Conservation (phyloP, 768 basidiomycete genomes). For the Lyophyllum decastes region DNA sequence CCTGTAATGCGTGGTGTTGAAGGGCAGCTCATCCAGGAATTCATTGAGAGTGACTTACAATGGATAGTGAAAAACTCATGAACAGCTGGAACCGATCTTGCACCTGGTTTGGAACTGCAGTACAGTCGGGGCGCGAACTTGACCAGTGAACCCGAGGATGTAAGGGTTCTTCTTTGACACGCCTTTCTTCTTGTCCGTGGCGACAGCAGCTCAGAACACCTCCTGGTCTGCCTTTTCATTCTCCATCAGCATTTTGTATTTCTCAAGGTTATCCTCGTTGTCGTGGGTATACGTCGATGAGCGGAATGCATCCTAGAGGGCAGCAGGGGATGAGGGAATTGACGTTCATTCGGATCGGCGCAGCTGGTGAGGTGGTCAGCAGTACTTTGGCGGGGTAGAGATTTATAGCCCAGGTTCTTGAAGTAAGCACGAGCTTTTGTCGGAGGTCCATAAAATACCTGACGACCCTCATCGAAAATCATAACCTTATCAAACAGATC, state of each 20-base stretch:
- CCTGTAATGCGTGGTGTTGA: slow-evolving; percentile 27
- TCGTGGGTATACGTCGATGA: slow-evolving; percentile 45
- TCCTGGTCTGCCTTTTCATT: slow-evolving; percentile 69
- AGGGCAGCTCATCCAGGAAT: neutral
- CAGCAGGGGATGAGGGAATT: slow-evolving; percentile 69
- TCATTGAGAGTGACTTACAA: slow-evolving; percentile 40
- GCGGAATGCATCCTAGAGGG: slow-evolving; percentile 64
- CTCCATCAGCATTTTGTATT: slow-evolving; percentile 59
- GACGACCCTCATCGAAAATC: slow-evolving; percentile 77
- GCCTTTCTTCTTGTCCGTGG: slow-evolving; percentile 75
- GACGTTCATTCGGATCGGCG: slow-evolving; percentile 85
- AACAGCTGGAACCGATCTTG: slow-evolving; percentile 80
- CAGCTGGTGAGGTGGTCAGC: slow-evolving; percentile 85
- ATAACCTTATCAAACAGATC: slow-evolving; percentile 86
- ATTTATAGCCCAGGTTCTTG: slow-evolving; percentile 66
- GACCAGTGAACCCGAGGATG: slow-evolving; percentile 75
- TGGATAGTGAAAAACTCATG: slow-evolving; percentile 66
- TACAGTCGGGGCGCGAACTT: slow-evolving; percentile 67
- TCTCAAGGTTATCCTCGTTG: slow-evolving; percentile 47
- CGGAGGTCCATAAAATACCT: slow-evolving; percentile 80
- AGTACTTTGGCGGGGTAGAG: slow-evolving; percentile 81
- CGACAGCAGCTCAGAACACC: slow-evolving; percentile 75
- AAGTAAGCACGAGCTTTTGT: slow-evolving; percentile 80
- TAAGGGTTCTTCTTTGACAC: slow-evolving; percentile 82
- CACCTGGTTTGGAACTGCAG: slow-evolving; percentile 70